Percentiles rank a stretch among this genome's conserved stretches.
Evolutionary conservation across 1,139 yeast genomes (phyloP).

Genomic region (Kodamaea arcana): DNA sequence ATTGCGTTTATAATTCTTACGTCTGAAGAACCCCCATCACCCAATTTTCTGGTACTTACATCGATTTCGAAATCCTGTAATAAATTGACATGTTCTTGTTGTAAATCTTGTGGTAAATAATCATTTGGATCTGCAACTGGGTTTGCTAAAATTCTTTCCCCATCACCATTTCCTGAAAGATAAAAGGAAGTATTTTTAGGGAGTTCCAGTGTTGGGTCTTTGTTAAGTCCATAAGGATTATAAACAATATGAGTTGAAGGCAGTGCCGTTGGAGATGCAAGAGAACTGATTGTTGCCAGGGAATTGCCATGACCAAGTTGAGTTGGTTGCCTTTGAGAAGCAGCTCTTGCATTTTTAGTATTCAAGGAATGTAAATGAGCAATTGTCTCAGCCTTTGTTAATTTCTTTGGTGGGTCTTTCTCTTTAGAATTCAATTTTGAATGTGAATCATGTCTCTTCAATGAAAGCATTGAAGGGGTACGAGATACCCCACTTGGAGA

Average conservation of each 20-base stretch:
- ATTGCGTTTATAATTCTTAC: slow-evolving; percentile 50
- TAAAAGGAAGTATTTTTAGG: slow-evolving; percentile 42
- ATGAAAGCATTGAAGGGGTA: slow-evolving; percentile 26
- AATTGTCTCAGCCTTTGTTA: slow-evolving; percentile 36
- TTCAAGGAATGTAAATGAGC: slow-evolving; percentile 36
- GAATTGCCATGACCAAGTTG: slow-evolving; percentile 1
- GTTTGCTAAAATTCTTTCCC: slow-evolving; percentile 47
- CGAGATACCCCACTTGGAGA: slow-evolving; percentile 10
- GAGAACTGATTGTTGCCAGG: not conserved
- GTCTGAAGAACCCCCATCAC: slow-evolving; percentile 71
- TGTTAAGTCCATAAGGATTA: slow-evolving; percentile 45
- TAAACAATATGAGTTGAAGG: slow-evolving; percentile 25
- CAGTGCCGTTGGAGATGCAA: slow-evolving; percentile 6
- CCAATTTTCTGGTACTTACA: slow-evolving; percentile 46
- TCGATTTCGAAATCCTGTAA: slow-evolving; percentile 59
- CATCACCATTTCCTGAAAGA: slow-evolving; percentile 33
- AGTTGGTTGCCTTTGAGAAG: slow-evolving; percentile 3
- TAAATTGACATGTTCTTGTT: slow-evolving; percentile 49
- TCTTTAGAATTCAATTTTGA: slow-evolving; percentile 4
- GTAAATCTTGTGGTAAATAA: slow-evolving; percentile 51
- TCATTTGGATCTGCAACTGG: slow-evolving; percentile 72
- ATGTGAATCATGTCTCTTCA: slow-evolving; percentile 26
- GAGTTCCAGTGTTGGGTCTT: slow-evolving; percentile 29
- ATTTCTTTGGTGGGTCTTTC: slow-evolving; percentile 18
- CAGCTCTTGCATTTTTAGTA: slow-evolving; percentile 24